These are phyloP conservation scores for Neonectria neomacrospora DNA, from an alignment of 2,329 filamentous ascomycete species.

Conservation along the genomic window DNA sequence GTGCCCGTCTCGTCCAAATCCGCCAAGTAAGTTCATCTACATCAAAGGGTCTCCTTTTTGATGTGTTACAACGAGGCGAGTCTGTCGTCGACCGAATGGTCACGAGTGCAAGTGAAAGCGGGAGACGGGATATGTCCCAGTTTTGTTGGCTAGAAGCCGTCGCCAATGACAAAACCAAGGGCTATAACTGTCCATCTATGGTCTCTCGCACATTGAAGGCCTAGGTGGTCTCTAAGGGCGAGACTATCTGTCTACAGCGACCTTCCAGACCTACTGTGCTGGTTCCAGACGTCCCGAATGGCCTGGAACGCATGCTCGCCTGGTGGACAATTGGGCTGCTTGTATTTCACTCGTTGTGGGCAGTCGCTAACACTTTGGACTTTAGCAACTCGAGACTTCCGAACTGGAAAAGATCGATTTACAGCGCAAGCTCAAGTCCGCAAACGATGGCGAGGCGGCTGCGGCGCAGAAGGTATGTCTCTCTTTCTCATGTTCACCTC, in stretches of 20 bases:
- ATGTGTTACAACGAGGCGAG: constrained; percentile 11
- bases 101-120: not conserved
- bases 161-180: not conserved
- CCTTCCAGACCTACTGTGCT: too few species aligned
- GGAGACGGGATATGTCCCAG: not conserved
- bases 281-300: not conserved
- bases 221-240: not conserved
- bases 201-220: not conserved
- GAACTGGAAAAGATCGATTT: constrained; percentile 68
- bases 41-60: constrained; percentile 19
- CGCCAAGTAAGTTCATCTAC: constrained; percentile 64
- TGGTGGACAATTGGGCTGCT: not conserved
- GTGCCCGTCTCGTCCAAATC: constrained; percentile 64
- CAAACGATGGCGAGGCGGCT: constrained; percentile 60
- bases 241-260: not conserved
- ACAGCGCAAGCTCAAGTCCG: constrained; percentile 64
- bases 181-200: not conserved
- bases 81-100: constrained; percentile 26
- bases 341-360: not conserved
- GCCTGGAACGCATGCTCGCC: not conserved
- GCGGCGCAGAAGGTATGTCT: constrained; percentile 64
- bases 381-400: constrained; percentile 67
- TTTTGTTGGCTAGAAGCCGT: not conserved
- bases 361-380: constrained; percentile 31
- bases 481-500: constrained; percentile 10